Base-by-base conservation (phyloP, 106 monocot species). In the Dioscorea alata region DNA sequence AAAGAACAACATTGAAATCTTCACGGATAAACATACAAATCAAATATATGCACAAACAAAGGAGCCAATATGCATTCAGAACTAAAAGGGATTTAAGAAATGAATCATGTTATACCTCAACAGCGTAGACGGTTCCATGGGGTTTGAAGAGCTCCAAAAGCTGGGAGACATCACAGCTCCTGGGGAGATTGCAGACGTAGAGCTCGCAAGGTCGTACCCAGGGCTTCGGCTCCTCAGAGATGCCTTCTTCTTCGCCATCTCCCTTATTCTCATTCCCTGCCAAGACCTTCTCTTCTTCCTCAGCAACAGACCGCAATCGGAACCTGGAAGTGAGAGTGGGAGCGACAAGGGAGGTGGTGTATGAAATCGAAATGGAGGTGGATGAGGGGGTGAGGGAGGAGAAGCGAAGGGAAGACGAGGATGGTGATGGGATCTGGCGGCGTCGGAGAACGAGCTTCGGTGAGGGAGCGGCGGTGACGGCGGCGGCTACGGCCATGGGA, bases 151-250 rank as follows among this genome's bases (percentile, higher is more conserved):
- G 74, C 20, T 87, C 90, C 42, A 84, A 34, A 4, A 94, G 80
- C 64, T 85, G 71, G 12, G 86, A 61, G 24, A 85, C 74, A 7
- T 79, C 86, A 64, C 80, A 84, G 70, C 87, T 90, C 65, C 94
- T 79, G 2, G 94, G 94, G 16, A 94, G 66, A 63, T 94, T 94
- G 70, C 90, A 90, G 13, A 87, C 82, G 73, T 86, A 94, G 25
- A 94, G 84, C 78, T 90, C 89, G 68, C 81, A 84, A 23, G 94
- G 90, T 50, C 78, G 60, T 19, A 18, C 70, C 57, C 58, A 64
- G 13, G 50, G 31, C 64, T 51, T 80, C 13, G 14, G 32, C 66
- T 68, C 75, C 18, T 66, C 69, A 6, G 32, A 14, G 25, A 8
- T 59, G 5, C 6, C 84, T 2, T 8, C 64, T 23, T 23, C 48